Evolutionary conservation across 805 yeast species (phyloP).

Genomic region (Monosporozyma solicola): DNA sequence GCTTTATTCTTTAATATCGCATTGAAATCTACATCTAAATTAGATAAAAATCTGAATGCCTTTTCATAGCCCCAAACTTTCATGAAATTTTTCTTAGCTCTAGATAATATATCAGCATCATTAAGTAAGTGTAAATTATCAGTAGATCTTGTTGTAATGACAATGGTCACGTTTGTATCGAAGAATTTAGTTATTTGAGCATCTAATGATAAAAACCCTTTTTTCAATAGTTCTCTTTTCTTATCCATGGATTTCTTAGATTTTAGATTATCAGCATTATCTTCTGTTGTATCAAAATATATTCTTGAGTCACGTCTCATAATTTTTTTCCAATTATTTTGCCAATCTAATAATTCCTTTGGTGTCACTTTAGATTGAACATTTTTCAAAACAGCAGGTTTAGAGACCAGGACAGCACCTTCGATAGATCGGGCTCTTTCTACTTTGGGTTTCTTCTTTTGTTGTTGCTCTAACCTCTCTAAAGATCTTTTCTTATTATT

Average conservation of each 20-base stretch:
- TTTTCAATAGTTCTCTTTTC: conserved; percentile 21
- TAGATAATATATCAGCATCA: conserved; percentile 53
- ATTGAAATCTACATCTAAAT: conserved; percentile 42
- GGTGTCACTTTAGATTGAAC: conserved; percentile 20
- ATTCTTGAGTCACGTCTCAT: conserved; percentile 47
- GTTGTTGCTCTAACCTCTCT: conserved; percentile 14
- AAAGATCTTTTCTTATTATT: conserved; percentile 20
- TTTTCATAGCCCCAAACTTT: conserved; percentile 88
- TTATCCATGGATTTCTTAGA: conserved; percentile 21
- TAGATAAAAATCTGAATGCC: conserved; percentile 65
- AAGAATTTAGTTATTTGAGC: conserved; percentile 53
- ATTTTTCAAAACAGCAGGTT: conserved; percentile 12
- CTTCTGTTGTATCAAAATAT: conserved; percentile 48
- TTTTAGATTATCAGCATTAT: conserved; percentile 11
- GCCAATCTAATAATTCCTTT: conserved; percentile 48
- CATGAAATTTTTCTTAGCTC: conserved; percentile 50
- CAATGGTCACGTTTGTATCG: conserved; percentile 59
- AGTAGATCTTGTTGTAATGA: conserved; percentile 57
- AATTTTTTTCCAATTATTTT: conserved; percentile 52
- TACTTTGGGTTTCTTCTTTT: conserved; percentile 16
- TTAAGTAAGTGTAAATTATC: conserved; percentile 34
- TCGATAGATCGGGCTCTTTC: conserved; percentile 29
- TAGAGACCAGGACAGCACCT: conserved; percentile 26
- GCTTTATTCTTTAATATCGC: conserved; percentile 18
- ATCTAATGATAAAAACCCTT: conserved; percentile 36